A percentile compares a stretch with the other conserved stretches of the same genome.
These are phyloP conservation scores for Metschnikowia lunata DNA, from an alignment of 805 yeast species.

Conservation along the genomic window DNA sequence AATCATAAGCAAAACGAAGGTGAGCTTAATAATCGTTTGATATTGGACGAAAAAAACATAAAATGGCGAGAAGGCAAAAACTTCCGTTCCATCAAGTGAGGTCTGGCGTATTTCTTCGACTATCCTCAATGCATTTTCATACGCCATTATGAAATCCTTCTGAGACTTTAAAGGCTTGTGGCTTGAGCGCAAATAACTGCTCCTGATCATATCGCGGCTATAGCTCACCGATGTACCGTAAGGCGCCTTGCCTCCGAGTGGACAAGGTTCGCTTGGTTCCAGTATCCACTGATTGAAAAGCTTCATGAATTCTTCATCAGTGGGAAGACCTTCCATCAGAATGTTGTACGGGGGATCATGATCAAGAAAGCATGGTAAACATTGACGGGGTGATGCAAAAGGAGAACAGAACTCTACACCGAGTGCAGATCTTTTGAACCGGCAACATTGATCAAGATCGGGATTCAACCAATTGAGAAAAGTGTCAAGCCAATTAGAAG, in stretches of 20 bases:
- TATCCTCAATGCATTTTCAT: constrained; percentile 64
- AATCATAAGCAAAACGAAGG: constrained; percentile 48
- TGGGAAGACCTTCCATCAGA: constrained; percentile 81
- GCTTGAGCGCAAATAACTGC: constrained; percentile 74
- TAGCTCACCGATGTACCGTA: constrained; percentile 51
- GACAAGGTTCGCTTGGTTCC: constrained; percentile 84
- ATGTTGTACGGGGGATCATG: constrained; percentile 61
- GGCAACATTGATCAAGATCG: constrained; percentile 78
- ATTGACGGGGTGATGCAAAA: constrained; percentile 60
- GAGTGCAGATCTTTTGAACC: constrained; percentile 45
- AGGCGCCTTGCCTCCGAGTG: constrained; percentile 94
- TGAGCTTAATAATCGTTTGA: constrained; percentile 53
- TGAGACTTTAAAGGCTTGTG: constrained; percentile 82
- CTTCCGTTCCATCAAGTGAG: constrained; percentile 35
- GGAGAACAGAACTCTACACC: constrained; percentile 60
- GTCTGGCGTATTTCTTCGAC: constrained; percentile 48
- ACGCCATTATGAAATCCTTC: constrained; percentile 76
- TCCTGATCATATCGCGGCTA: constrained; percentile 34
- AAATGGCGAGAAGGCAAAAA: constrained; percentile 91
- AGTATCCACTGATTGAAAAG: constrained; percentile 79
- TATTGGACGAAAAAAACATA: constrained; percentile 93
- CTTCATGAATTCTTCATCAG: constrained; percentile 60
- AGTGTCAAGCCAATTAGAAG: constrained; percentile 92
- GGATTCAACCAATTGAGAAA: constrained; percentile 86
- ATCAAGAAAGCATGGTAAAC: constrained; percentile 66